Percentiles rank a stretch among this genome's conserved stretches.
phyloP scores from a whole-genome alignment of 306 rosid genomes.

The Rosa chinensis region DNA sequence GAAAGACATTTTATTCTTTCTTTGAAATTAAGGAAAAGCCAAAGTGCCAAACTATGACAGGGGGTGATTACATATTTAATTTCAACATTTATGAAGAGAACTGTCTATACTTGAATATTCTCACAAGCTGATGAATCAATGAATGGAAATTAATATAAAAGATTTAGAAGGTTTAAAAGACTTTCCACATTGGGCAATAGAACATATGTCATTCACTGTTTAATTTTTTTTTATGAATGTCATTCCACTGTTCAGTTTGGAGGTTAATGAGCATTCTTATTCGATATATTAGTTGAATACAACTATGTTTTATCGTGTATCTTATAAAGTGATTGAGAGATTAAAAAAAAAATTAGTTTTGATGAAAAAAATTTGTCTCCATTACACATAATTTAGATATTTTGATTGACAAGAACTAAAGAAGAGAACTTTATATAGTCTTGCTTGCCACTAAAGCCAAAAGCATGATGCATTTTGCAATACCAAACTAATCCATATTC shows the following conservation, averaged over 20 bases:
- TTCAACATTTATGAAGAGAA: constrained; percentile 4
- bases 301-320: background rate
- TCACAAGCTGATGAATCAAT: background rate
- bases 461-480: background rate
- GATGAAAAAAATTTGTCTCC: background rate
- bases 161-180: background rate
- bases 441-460: constrained; percentile 16
- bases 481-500: background rate
- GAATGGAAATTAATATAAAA: background rate
- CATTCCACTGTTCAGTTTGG: background rate
- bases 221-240: no score
- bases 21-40: constrained; percentile 21
- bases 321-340: background rate
- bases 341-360: no score
- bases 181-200: background rate
- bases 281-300: background rate
- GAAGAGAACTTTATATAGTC: background rate
- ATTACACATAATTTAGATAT: background rate
- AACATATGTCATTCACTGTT: background rate
- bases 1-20: background rate
- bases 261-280: background rate
- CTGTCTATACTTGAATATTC: background rate
- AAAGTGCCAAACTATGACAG: background rate
- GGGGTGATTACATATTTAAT: background rate
- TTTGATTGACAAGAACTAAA: background rate